Base-by-base conservation (phyloP, 768 basidiomycete genomes). In the Suillus fuscotomentosus region DNA sequence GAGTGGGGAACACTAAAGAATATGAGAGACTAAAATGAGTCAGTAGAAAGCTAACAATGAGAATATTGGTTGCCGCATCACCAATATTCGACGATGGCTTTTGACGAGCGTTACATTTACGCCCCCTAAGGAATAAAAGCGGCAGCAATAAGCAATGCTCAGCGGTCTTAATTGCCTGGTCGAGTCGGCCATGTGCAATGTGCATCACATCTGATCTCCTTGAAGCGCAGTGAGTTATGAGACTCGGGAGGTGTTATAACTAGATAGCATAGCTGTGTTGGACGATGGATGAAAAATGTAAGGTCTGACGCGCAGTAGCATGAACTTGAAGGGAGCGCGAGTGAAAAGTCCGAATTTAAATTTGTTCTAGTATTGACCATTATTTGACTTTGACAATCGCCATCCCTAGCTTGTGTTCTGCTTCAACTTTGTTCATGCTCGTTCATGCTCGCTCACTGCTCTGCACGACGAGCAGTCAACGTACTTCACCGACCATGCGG, bases 371-470 rank as follows among this genome's bases (percentile, higher is more conserved):
- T 38, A 24, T 56, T 38, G 36, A 55, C 36, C 11, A 13, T 39
- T 34, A 42, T 59, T 27, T 41, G 41, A 27, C 24, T 24, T 57
- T 42, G 22, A 27, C 27, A 27, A 27, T 27, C 27, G 3, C n/a
- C 7, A 39, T 41, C 39, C 15, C 38, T 24, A 34, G 27, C 6
- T 50, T 27, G 10, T 59, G 10, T 59, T 59, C 31, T 27, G 27
- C 6, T 27, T 43, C 20, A 20, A 42, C 41, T 42, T 59, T 27
- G 41, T 59, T 59, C 57, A 59, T 59, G 56, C 51, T 14, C 11
- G 60, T 67, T 65, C 54, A 77, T 75, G 75, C 68, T 77, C 64
- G 70, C 64, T 62, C 67, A 38, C 27, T 41, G 69, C 27, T 36
- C 64, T 60, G 66, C 41, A 63, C 22, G 45, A 65, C 72, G 67